Conservation (phyloP, 768 basidiomycete genomes). For the Suillus sp. region DNA sequence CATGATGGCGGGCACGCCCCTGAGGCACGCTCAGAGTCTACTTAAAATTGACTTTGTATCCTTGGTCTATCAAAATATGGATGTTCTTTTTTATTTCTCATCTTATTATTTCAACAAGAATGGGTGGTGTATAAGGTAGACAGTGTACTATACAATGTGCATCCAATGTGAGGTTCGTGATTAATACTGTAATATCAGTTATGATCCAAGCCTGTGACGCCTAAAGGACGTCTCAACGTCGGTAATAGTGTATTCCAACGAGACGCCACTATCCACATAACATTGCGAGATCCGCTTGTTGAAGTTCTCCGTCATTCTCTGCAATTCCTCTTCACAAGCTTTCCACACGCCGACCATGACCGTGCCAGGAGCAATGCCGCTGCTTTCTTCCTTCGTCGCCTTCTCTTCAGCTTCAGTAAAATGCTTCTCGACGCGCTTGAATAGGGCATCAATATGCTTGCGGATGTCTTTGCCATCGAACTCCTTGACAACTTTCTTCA, state of each 20-base stretch:
- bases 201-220: conserved; percentile 49
- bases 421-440: conserved; percentile 94
- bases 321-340: conserved; percentile 83
- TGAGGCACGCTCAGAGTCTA: not conserved
- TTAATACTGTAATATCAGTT: conserved; percentile 8
- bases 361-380: conserved; percentile 58
- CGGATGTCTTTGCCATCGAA: conserved; percentile 86
- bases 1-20: not conserved
- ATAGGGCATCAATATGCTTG: conserved; percentile 82
- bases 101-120: conserved; percentile 2
- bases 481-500: conserved; percentile 89
- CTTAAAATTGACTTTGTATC: conserved; percentile 3
- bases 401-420: conserved; percentile 83
- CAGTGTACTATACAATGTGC: conserved; percentile 10
- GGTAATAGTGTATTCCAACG: conserved; percentile 68
- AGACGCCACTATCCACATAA: conserved; percentile 72
- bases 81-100: not conserved
- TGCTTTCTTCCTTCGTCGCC: conserved; percentile 52
- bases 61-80: not conserved
- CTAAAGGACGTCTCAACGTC: conserved; percentile 84
- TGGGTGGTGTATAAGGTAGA: not conserved
- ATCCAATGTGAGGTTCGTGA: conserved; percentile 6
- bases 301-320: conserved; percentile 73
- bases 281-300: conserved; percentile 70
- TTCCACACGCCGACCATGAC: conserved; percentile 88